These are phyloP conservation scores for Mimosa bimucronata DNA, from an alignment of 306 rosid species.

Conservation along the genomic window DNA sequence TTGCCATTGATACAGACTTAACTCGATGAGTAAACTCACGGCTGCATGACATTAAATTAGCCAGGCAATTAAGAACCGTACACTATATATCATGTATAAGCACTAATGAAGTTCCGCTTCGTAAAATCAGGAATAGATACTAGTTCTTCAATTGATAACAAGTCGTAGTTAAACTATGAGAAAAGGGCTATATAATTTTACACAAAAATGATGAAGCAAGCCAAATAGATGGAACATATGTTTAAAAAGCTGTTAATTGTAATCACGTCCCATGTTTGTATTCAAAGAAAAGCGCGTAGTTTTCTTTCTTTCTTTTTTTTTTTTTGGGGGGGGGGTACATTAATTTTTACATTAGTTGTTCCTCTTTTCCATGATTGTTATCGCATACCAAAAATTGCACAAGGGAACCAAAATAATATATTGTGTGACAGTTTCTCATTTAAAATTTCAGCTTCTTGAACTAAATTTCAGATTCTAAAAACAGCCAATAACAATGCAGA, in stretches of 20 bases:
- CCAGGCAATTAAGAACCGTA: slow-evolving; percentile 7
- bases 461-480: neutral
- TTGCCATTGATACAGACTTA: slow-evolving; percentile 95
- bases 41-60: slow-evolving; percentile 49
- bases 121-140: slow-evolving; percentile 3
- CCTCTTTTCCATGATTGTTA: neutral
- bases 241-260: neutral
- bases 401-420: neutral
- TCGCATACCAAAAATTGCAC: neutral
- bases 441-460: slow-evolving; percentile 19
- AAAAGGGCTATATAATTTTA: neutral
- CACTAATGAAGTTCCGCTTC: neutral
- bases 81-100: neutral
- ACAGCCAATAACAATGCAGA: neutral
- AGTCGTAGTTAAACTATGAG: neutral
- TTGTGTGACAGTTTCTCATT: neutral
- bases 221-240: neutral
- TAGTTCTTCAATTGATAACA: neutral
- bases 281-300: neutral
- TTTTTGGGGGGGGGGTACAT: neutral
- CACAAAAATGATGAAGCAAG: neutral
- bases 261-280: neutral
- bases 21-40: slow-evolving; percentile 99
- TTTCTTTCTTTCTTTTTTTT: too few relatives aligned
- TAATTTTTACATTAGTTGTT: slow-evolving; percentile 7